These are phyloP conservation scores for Coffea humblotiana DNA, from an alignment of 305 asterid genomes.

Conservation along the genomic window DNA sequence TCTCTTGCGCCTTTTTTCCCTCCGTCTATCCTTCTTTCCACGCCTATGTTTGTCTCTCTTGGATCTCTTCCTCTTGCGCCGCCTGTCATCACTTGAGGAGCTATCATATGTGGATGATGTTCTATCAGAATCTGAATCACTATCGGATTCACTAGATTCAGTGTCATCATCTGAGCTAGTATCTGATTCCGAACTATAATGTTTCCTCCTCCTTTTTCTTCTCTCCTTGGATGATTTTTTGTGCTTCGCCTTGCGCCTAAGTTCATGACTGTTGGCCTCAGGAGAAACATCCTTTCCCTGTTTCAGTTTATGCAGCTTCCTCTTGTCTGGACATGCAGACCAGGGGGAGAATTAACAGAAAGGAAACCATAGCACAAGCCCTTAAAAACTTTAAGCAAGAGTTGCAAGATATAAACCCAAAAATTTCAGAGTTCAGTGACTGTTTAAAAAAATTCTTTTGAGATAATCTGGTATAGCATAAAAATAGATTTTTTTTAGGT, in stretches of 20 bases:
- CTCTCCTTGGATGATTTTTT: conserved; percentile 71
- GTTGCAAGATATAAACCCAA: not conserved
- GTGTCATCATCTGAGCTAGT: conserved; percentile 66
- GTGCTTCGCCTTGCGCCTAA: conserved; percentile 68
- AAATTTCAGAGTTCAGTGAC: conserved; percentile 2
- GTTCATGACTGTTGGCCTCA: conserved; percentile 45
- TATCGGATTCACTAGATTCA: conserved; percentile 80
- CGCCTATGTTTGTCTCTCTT: conserved; percentile 71
- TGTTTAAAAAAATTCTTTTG: not conserved
- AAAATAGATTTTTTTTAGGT: too few species aligned
- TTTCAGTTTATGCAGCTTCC: conserved; percentile 41
- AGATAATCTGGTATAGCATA: not conserved
- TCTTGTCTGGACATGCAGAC: conserved; percentile 43
- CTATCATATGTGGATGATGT: conserved; percentile 78
- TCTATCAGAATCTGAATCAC: conserved; percentile 59
- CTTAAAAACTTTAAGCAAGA: not conserved
- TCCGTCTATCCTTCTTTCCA: conserved; percentile 68
- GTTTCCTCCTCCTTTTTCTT: conserved; percentile 71
- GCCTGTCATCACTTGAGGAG: conserved; percentile 84
- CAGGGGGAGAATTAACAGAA: conserved; percentile 1
- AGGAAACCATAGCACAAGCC: not conserved
- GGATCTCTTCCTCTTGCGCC: conserved; percentile 82
- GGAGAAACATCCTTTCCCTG: conserved; percentile 39
- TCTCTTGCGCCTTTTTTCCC: conserved; percentile 76
- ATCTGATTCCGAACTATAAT: conserved; percentile 81